Conservation (phyloP, 345 rosid genomes). For the Corchorus olitorius region DNA sequence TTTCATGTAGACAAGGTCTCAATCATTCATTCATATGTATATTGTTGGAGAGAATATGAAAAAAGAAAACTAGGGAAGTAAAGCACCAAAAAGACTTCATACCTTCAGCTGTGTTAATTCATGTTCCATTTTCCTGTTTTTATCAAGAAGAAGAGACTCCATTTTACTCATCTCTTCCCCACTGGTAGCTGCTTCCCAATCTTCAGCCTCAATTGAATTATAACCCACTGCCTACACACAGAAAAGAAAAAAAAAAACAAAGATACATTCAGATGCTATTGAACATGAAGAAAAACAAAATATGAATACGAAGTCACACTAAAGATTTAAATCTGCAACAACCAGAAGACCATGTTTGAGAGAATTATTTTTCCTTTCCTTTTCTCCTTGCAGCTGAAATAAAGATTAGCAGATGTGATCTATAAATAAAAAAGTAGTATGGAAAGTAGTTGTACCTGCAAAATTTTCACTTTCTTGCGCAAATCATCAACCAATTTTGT, state of each 20-base stretch:
- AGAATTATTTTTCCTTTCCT: background rate
- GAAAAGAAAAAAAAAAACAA: conserved; percentile 26
- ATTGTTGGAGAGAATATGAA: background rate
- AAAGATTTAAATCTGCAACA: background rate
- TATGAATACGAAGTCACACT: background rate
- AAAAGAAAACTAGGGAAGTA: conserved; percentile 1
- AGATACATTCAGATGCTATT: conserved; percentile 8
- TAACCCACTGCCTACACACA: conserved; percentile 83
- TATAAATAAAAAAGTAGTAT: conserved; percentile 1
- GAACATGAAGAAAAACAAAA: conserved; percentile 2
- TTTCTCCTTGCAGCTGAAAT: background rate
- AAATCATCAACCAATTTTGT: conserved; percentile 90
- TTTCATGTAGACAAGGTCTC: background rate
- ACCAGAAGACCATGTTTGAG: background rate
- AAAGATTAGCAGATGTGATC: background rate
- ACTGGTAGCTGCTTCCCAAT: conserved; percentile 94
- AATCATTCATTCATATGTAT: background rate
- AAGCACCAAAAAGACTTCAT: conserved; percentile 19
- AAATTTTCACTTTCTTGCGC: conserved; percentile 93
- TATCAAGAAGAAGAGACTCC: conserved; percentile 99
- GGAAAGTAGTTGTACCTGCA: conserved; percentile 61
- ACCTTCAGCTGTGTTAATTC: conserved; percentile 94
- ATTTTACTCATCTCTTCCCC: conserved; percentile 98
- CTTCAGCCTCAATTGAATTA: conserved; percentile 98
- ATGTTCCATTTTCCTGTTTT: conserved; percentile 96